These are phyloP conservation scores for Mrakia gelida DNA, from an alignment of 768 basidiomycete genomes.

Conservation along the genomic window DNA sequence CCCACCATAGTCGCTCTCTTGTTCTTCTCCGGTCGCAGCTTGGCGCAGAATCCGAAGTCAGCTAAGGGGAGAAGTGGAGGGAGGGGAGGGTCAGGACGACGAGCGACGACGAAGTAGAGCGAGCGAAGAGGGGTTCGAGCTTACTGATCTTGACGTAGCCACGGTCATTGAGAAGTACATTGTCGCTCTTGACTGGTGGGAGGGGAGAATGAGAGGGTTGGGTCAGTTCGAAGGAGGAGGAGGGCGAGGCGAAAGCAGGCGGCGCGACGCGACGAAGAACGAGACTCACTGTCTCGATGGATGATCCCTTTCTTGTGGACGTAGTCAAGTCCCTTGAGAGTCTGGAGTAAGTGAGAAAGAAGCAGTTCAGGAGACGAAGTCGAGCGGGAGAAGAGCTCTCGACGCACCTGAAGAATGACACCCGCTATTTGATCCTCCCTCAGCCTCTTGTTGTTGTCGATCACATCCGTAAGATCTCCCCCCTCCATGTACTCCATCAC, in stretches of 20 bases:
- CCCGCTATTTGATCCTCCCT: slow-evolving; percentile 93
- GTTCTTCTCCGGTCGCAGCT: slow-evolving; percentile 90
- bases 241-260: not conserved
- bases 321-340: too few species aligned
- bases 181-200: slow-evolving; percentile 74
- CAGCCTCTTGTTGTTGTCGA: slow-evolving; percentile 82
- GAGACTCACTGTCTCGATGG: too few species aligned
- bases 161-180: slow-evolving; percentile 84
- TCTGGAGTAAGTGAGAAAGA: too few species aligned
- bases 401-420: slow-evolving; percentile 79
- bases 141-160: slow-evolving; percentile 96
- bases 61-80: slow-evolving; percentile 50
- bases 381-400: not conserved
- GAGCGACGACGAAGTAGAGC: not conserved
- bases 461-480: slow-evolving; percentile 92
- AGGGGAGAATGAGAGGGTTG: slow-evolving; percentile 41
- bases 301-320: too few species aligned
- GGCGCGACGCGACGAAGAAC: too few species aligned
- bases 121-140: slow-evolving; percentile 43
- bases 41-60: slow-evolving; percentile 95
- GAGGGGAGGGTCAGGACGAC: slow-evolving; percentile 46
- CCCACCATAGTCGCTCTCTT: slow-evolving; percentile 97
- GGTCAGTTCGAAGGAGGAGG: too few species aligned
- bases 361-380: too few species aligned
- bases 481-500: slow-evolving; percentile 99